phyloP scores from a whole-genome alignment of 768 basidiomycete species.

The Xerocomellus intermedius region DNA sequence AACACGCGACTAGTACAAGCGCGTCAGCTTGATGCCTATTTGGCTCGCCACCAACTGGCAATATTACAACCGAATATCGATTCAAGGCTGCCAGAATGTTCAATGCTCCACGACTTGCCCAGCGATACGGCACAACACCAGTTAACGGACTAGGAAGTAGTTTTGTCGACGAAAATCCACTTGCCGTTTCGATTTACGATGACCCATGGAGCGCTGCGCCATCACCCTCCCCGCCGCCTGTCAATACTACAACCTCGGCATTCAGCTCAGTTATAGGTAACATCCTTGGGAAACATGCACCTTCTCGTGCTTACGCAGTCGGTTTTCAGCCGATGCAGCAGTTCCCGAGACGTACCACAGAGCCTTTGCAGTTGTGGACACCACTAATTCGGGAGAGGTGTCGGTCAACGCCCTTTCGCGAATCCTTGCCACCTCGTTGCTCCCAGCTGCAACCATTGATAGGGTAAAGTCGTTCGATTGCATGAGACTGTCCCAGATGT shows the following conservation, averaged over 20 bases:
- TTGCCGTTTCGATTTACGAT: conserved; percentile 71
- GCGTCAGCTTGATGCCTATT: conserved; percentile 6
- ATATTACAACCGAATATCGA: conserved; percentile 11
- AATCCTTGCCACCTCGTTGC: conserved; percentile 69
- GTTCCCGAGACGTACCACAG: conserved; percentile 76
- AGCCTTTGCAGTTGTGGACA: conserved; percentile 72
- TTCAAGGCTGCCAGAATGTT: conserved; percentile 55
- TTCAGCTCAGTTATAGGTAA: conserved; percentile 73
- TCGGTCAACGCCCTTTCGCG: conserved; percentile 83
- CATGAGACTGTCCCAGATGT: neutral
- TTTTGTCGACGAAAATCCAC: conserved; percentile 75
- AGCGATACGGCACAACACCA: conserved; percentile 59
- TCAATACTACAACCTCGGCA: conserved; percentile 48
- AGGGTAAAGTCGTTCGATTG: conserved; percentile 45
- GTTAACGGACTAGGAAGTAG: conserved; percentile 63
- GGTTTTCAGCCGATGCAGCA: conserved; percentile 64
- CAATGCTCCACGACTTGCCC: conserved; percentile 76
- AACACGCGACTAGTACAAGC: conserved; percentile 7
- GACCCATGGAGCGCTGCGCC: conserved; percentile 81
- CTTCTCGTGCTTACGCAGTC: conserved; percentile 8
- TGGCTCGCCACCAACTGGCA: conserved; percentile 9
- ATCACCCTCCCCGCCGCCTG: conserved; percentile 65
- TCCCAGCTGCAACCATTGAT: conserved; percentile 83
- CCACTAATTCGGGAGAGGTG: conserved; percentile 67
- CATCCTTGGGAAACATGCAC: neutral